These are phyloP conservation scores for Oryza longistaminata DNA, from an alignment of 176 grass and related monocot species.

Conservation along the genomic window DNA sequence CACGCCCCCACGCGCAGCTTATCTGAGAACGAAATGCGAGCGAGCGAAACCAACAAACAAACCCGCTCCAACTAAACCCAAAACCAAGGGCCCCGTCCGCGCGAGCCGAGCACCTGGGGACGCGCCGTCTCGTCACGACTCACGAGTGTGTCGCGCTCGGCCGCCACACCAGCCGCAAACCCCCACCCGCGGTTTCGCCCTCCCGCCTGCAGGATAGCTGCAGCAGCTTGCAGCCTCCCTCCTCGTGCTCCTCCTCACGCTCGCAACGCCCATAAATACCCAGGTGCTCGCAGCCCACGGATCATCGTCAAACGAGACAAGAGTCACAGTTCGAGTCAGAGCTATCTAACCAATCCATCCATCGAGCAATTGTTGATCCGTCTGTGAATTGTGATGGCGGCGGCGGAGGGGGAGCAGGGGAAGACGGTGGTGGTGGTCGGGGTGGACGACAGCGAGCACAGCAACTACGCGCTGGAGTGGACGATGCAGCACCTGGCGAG, in stretches of 20 bases:
- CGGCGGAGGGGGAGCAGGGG: neutral
- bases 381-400: neutral
- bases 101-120: too few species aligned
- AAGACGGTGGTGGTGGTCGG: constrained; percentile 66
- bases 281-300: neutral
- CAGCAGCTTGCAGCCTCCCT: too few species aligned
- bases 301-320: neutral
- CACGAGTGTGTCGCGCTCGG: neutral
- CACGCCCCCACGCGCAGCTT: too few species aligned
- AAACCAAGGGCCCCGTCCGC: neutral
- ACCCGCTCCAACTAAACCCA: neutral
- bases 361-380: too few species aligned
- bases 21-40: too few species aligned
- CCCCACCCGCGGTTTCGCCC: neutral
- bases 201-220: too few species aligned
- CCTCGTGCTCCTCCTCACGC: too few species aligned
- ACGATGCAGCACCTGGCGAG: constrained; percentile 33
- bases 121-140: too few species aligned
- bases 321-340: too few species aligned
- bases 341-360: too few species aligned
- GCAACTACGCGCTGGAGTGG: constrained; percentile 71
- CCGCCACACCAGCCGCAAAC: neutral
- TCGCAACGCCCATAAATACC: neutral
- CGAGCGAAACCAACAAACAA: neutral
- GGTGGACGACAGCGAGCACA: constrained; percentile 68